phyloP scores from a whole-genome alignment of 2,329 filamentous ascomycete species.

The Trichoderma pleuroti region DNA sequence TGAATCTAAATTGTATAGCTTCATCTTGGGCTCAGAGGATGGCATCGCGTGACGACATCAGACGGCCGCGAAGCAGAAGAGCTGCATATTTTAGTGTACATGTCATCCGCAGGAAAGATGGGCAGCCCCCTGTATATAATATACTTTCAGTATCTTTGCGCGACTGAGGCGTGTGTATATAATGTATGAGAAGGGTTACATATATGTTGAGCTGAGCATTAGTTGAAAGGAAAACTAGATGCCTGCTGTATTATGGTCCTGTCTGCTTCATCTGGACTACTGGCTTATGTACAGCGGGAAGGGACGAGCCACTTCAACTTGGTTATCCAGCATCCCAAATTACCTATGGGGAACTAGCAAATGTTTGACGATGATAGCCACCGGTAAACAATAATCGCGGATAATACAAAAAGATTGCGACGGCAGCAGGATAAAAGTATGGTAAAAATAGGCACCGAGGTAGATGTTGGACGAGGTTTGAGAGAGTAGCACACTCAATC shows the following conservation, averaged over 20 bases:
- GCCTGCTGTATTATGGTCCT: not conserved
- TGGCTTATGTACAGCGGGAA: not conserved
- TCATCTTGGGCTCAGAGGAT: not conserved
- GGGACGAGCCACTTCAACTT: not conserved
- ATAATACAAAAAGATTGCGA: not conserved
- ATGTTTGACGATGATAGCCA: not conserved
- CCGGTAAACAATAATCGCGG: not conserved
- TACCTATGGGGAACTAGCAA: not conserved
- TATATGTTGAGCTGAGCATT: slow-evolving; percentile 51
- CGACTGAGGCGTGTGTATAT: slow-evolving; percentile 62
- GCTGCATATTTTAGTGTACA: slow-evolving; percentile 47
- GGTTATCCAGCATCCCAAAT: not conserved
- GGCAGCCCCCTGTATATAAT: slow-evolving; percentile 59
- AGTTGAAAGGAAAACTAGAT: not conserved
- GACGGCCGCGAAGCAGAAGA: slow-evolving; percentile 59
- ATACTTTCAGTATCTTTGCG: slow-evolving; percentile 55
- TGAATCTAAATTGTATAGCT: not conserved
- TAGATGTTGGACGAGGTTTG: not conserved
- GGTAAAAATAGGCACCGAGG: not conserved
- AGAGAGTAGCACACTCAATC: not conserved
- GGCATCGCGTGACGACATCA: not conserved
- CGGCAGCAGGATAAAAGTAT: not conserved
- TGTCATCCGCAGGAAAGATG: slow-evolving; percentile 50
- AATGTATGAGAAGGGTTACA: slow-evolving; percentile 55
- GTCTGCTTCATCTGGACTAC: not conserved